Conservation (phyloP, 345 rosid genomes). For the Corchorus capsularis region DNA sequence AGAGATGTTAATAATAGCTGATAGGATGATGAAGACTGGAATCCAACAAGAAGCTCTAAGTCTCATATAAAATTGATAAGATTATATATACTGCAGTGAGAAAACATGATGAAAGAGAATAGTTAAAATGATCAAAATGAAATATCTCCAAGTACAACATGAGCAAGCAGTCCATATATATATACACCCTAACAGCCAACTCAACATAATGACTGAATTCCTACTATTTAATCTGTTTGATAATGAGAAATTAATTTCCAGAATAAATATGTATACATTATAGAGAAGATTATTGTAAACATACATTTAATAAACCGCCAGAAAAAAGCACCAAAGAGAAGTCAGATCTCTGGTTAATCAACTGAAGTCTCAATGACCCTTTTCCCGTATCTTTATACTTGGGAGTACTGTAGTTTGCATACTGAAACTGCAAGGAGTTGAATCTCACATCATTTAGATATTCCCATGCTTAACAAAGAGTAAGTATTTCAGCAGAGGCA, state of each 20-base stretch:
- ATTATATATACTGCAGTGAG: background rate
- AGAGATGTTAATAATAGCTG: background rate
- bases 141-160: background rate
- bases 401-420: slow-evolving; percentile 61
- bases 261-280: background rate
- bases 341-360: slow-evolving; percentile 80
- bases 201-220: background rate
- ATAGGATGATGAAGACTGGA: slow-evolving; percentile 9
- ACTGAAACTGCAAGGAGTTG: slow-evolving; percentile 49
- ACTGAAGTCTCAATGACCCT: slow-evolving; percentile 64
- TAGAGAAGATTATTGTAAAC: slow-evolving; percentile 14
- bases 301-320: slow-evolving; percentile 59
- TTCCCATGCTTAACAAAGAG: background rate
- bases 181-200: background rate
- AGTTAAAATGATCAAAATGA: background rate
- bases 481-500: background rate
- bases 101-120: background rate
- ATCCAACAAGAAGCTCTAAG: background rate
- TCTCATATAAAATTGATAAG: background rate
- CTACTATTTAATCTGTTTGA: background rate
- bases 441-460: background rate
- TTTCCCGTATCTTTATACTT: slow-evolving; percentile 49
- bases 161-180: background rate
- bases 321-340: slow-evolving; percentile 67
- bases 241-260: background rate